phyloP scores from a whole-genome alignment of 116 monocot species.

The Zostera marina region DNA sequence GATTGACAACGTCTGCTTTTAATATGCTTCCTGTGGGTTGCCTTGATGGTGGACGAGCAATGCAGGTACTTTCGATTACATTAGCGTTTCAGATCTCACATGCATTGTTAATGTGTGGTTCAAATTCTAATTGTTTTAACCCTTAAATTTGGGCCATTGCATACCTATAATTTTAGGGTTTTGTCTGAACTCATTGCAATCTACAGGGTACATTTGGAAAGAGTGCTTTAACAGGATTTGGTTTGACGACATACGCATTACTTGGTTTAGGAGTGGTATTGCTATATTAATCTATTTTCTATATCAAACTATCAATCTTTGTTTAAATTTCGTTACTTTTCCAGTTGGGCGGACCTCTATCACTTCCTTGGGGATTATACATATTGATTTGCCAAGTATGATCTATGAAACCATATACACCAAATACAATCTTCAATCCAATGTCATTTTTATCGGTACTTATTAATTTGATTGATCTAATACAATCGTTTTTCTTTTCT shows the following conservation, averaged over 20 bases:
- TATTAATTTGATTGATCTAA: too few species aligned
- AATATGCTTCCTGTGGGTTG: constrained; percentile 99
- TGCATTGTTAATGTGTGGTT: too few species aligned
- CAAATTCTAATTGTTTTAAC: too few species aligned
- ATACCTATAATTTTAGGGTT: too few species aligned
- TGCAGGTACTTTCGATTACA: constrained; percentile 33
- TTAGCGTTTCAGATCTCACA: too few species aligned
- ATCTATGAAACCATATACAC: not conserved
- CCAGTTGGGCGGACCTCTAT: constrained; percentile 78
- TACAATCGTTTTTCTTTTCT: not conserved
- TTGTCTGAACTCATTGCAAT: not conserved
- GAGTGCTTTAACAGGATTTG: constrained; percentile 47
- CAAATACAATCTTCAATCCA: too few species aligned
- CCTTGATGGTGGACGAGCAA: constrained; percentile 96
- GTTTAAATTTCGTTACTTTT: not conserved
- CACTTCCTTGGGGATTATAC: constrained; percentile 98
- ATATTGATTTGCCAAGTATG: constrained; percentile 90
- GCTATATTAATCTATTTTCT: not conserved
- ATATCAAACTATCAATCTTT: not conserved
- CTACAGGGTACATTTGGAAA: constrained; percentile 86
- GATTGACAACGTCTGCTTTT: constrained; percentile 84
- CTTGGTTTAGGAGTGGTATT: constrained; percentile 95
- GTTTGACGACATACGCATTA: constrained; percentile 65
- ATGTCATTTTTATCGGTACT: too few species aligned
- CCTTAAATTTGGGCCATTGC: too few species aligned